A percentile compares a stretch with the other conserved stretches of the same genome.
These are phyloP conservation scores for Macrolepiota fuliginosa DNA, from an alignment of 768 basidiomycete species.

Conservation along the genomic window DNA sequence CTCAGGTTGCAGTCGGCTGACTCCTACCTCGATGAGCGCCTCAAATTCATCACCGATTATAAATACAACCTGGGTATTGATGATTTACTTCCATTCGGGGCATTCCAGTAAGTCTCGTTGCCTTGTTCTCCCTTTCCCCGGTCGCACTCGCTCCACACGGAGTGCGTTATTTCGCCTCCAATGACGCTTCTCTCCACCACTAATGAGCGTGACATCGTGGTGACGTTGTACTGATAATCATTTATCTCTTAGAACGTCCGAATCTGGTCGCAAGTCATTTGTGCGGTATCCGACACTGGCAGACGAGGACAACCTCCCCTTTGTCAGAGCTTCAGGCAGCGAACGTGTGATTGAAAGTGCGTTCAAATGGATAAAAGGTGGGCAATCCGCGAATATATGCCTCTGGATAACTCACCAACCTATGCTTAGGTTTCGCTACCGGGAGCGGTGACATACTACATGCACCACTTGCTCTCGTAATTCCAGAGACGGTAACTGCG, in stretches of 20 bases:
- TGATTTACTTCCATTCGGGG: slow-evolving; percentile 68
- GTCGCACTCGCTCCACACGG: neutral
- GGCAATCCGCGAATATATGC: neutral
- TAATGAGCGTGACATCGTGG: too few species aligned
- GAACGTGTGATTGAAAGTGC: slow-evolving; percentile 66
- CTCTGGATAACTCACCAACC: neutral
- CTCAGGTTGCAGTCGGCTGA: slow-evolving; percentile 49
- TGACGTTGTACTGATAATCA: neutral
- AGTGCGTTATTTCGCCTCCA: neutral
- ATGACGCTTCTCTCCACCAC: too few species aligned
- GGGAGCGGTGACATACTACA: slow-evolving; percentile 46
- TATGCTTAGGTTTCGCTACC: slow-evolving; percentile 50
- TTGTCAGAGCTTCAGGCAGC: slow-evolving; percentile 44
- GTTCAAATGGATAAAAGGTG: slow-evolving; percentile 68
- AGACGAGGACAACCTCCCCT: slow-evolving; percentile 41
- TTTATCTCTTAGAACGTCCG: slow-evolving; percentile 26
- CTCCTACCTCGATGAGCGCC: slow-evolving; percentile 38
- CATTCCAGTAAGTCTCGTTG: slow-evolving; percentile 48
- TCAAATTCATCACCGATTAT: slow-evolving; percentile 60
- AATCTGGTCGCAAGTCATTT: slow-evolving; percentile 51
- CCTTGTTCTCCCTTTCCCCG: neutral
- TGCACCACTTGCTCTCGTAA: slow-evolving; percentile 52
- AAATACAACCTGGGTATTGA: slow-evolving; percentile 55
- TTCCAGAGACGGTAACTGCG: slow-evolving; percentile 50
- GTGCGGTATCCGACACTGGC: slow-evolving; percentile 53